Evolutionary conservation across 2,329 filamentous ascomycete genomes (phyloP).

Genomic region (Penicillium capsulatum): DNA sequence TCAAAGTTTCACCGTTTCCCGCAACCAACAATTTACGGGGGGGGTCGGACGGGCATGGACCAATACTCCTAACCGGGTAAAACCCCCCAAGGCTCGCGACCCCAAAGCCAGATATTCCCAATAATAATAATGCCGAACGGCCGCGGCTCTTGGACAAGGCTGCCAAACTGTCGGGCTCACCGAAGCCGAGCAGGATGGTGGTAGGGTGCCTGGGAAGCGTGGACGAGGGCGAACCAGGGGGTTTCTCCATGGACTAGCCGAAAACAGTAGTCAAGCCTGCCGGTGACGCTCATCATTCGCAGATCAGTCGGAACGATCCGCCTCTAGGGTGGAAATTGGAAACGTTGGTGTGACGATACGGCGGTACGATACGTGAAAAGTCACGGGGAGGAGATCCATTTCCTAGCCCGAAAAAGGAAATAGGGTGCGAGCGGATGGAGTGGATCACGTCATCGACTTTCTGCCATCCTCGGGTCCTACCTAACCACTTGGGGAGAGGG

Average conservation of each 20-base stretch:
- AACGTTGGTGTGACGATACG: no score
- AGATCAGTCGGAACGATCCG: conserved; percentile 14
- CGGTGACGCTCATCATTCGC: background rate
- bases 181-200: conserved; percentile 1
- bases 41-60: no score
- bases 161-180: background rate
- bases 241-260: background rate
- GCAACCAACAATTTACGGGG: no score
- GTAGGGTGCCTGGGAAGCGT: no score
- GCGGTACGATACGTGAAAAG: no score
- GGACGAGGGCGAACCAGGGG: no score
- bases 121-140: conserved; percentile 1
- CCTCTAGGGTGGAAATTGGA: background rate
- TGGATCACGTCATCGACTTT: conserved; percentile 16
- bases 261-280: background rate
- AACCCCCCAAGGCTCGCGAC: background rate
- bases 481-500: no score
- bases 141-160: background rate
- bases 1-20: no score
- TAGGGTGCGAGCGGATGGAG: conserved; percentile 1
- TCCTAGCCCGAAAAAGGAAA: no score
- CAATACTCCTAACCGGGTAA: no score
- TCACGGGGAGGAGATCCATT: no score
- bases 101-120: background rate
- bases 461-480: background rate